These are phyloP conservation scores for Fusarium sp. DNA, from an alignment of 2,329 filamentous ascomycete genomes.

Conservation along the genomic window DNA sequence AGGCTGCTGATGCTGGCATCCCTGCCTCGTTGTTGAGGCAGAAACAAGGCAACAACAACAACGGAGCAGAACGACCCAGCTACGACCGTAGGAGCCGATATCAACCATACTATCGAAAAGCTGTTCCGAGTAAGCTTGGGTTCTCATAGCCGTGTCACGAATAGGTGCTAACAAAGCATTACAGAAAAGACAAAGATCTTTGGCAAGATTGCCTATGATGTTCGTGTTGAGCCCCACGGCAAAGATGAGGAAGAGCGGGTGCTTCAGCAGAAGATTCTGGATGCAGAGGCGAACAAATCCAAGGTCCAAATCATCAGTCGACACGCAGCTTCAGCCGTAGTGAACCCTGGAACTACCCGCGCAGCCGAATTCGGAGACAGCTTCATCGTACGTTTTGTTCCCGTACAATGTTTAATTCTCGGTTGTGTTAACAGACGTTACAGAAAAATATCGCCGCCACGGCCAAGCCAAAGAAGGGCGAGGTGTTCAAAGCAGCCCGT, in stretches of 20 bases:
- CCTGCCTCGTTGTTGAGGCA: conserved; percentile 64
- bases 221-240: conserved; percentile 77
- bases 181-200: conserved; percentile 80
- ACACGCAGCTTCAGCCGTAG: conserved; percentile 59
- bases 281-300: conserved; percentile 60
- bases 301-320: conserved; percentile 61
- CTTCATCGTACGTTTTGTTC: conserved; percentile 66
- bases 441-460: conserved; percentile 63
- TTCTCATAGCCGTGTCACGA: background rate
- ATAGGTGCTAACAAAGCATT: conserved; percentile 32
- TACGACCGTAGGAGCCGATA: conserved; percentile 56
- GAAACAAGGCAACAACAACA: conserved; percentile 40
- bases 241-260: conserved; percentile 74
- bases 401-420: background rate
- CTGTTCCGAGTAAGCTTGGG: conserved; percentile 74
- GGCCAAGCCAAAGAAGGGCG: conserved; percentile 69
- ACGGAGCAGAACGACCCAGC: conserved; percentile 55
- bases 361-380: conserved; percentile 51
- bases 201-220: conserved; percentile 78
- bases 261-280: conserved; percentile 64
- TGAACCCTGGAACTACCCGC: conserved; percentile 62
- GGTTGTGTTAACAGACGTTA: conserved; percentile 31
- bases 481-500: conserved; percentile 84
- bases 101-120: conserved; percentile 72
- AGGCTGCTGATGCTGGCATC: conserved; percentile 66